Evolutionary conservation across 1,139 yeast genomes (phyloP), one percentile per base, ranked within the genome.

Genomic region (Diutina mesorugosa): DNA sequence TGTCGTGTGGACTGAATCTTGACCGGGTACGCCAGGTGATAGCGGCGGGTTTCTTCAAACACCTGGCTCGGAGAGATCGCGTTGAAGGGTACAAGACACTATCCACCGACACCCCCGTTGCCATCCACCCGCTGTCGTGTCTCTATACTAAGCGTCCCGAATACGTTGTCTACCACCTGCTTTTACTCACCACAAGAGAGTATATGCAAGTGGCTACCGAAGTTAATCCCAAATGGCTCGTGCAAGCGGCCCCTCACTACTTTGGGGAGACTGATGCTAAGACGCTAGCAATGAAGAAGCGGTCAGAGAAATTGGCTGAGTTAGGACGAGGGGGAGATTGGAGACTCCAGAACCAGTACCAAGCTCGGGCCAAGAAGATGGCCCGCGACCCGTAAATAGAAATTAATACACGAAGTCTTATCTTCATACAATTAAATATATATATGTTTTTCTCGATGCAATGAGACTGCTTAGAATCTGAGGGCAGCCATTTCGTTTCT

Each of bases 171-270:
- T 93, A 90, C 65, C 96, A 91, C 65, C 85, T 95, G 6, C 73
- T 93, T 57, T 73, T 91, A 54, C 74, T 89, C 64, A 93, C 98
- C 0, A 79, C 90, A 5, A 84, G 83, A 65, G 98, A 91, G 72
- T 93, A 90, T 67, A 90, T 93, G 97, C 95, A 90, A 59, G 87
- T 90, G 63, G 87, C 85, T 8, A 85, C 95, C 0, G 76, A 80
- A 4, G 84, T 93, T 56, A 95, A 90, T 58, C 91, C 97, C 0
- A 76, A 76, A 61, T 91, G 98, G 97, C 73, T 93, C 51, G 76
- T 85, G 7, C 90, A 87, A 63, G 79, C 83, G 47, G 98, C 98
- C 1, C 97, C 99, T 1, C 83, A 83, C 56, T 91, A 85, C 69
- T 93, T 88, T 32, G 53, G 53, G 3, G 16, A 29, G 6, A 50